Evolutionary conservation across 805 yeast genomes (phyloP).

Genomic region (Starmerella scarabaei): DNA sequence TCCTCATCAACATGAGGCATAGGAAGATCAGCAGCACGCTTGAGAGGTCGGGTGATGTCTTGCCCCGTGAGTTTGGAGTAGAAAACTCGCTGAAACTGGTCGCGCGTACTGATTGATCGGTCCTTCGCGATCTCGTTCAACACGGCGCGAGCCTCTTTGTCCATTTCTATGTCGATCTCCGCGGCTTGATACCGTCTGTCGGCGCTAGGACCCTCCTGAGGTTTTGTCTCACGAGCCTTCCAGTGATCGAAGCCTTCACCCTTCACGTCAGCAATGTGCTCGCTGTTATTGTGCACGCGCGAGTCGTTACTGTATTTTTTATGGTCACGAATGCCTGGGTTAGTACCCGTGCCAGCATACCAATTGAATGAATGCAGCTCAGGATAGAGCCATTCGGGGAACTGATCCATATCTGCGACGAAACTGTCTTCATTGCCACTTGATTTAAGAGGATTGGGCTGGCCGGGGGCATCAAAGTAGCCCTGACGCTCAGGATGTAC

Average conservation of each 20-base stretch:
- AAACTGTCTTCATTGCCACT: neutral
- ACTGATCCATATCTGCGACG: slow-evolving; percentile 1
- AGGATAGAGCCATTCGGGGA: slow-evolving; percentile 20
- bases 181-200: slow-evolving; percentile 6
- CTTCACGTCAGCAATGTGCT: slow-evolving; percentile 57
- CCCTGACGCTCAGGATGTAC: neutral
- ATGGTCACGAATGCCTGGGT: slow-evolving; percentile 69
- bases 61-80: slow-evolving; percentile 18
- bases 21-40: slow-evolving; percentile 12
- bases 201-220: slow-evolving; percentile 20
- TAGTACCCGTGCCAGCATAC: slow-evolving; percentile 70
- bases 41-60: slow-evolving; percentile 16
- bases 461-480: neutral
- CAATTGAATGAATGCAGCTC: slow-evolving; percentile 53
- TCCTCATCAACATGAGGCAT: slow-evolving; percentile 21
- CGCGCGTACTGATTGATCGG: slow-evolving; percentile 19
- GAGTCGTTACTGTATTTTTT: slow-evolving; percentile 73
- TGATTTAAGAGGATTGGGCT: neutral
- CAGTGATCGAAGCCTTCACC: slow-evolving; percentile 65
- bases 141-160: slow-evolving; percentile 22
- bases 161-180: slow-evolving; percentile 21
- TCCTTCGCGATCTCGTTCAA: slow-evolving; percentile 16
- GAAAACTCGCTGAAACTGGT: slow-evolving; percentile 22
- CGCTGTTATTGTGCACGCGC: slow-evolving; percentile 54
- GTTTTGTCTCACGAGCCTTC: slow-evolving; percentile 30